A percentile compares a stretch with the other conserved stretches of the same genome.
Conservation (phyloP, 352 stramenopile species). For the Phytopythium vexans region DNA sequence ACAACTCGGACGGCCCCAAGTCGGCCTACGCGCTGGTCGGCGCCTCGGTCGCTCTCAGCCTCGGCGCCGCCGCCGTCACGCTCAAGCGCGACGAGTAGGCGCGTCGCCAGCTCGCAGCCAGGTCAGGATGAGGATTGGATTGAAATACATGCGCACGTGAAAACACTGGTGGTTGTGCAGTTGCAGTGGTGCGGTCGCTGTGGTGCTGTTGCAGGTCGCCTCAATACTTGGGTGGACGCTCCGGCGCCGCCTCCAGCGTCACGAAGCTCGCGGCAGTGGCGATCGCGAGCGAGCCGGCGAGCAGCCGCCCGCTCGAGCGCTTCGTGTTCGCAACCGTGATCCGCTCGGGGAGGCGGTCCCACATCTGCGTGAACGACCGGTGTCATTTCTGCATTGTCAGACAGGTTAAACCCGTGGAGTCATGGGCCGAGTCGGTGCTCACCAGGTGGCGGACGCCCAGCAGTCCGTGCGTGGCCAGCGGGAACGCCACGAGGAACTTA, state of each 20-base stretch:
- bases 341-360: slow-evolving; percentile 88
- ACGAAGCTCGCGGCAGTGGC: slow-evolving; percentile 39
- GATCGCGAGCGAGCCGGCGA: slow-evolving; percentile 41
- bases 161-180: too few relatives aligned
- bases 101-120: too few relatives aligned
- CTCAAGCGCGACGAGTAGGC: slow-evolving; percentile 33
- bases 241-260: slow-evolving; percentile 38
- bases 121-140: too few relatives aligned
- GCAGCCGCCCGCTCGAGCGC: slow-evolving; percentile 45
- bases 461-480: slow-evolving; percentile 93
- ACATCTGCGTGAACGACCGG: slow-evolving; percentile 17
- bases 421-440: too few relatives aligned
- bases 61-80: slow-evolving; percentile 45
- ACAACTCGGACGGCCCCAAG: slow-evolving; percentile 56
- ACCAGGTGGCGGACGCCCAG: slow-evolving; percentile 87
- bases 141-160: too few relatives aligned
- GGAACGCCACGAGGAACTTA: slow-evolving; percentile 94
- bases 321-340: slow-evolving; percentile 69
- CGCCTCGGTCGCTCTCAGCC: slow-evolving; percentile 37
- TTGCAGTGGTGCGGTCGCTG: too few relatives aligned
- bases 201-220: too few relatives aligned
- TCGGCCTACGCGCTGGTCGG: slow-evolving; percentile 54
- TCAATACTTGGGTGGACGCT: too few relatives aligned
- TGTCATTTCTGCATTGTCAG: not conserved
- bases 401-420: not conserved